Percentiles rank a stretch among this genome's conserved stretches.
phyloP scores from a whole-genome alignment of 164 flowering plant species.

The Kingdonia uniflora region DNA sequence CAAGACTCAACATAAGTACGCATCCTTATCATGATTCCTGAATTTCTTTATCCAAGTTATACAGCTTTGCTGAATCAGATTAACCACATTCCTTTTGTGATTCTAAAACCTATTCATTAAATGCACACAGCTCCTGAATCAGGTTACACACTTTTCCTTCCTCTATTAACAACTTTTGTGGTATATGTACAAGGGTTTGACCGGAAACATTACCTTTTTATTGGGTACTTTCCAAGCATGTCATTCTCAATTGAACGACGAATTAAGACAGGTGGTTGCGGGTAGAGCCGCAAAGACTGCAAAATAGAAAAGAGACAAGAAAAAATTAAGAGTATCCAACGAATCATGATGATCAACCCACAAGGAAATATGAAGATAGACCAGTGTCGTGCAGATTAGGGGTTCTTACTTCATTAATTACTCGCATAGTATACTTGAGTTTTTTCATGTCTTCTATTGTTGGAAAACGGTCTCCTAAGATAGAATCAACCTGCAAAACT shows the following conservation, averaged over 20 bases:
- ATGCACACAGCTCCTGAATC: no score
- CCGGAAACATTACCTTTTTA: constrained; percentile 31
- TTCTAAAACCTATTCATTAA: no score
- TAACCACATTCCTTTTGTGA: no score
- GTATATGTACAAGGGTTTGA: background rate
- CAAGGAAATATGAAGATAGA: no score
- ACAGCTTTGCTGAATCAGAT: no score
- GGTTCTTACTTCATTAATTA: constrained; percentile 74
- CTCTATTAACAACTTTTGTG: no score
- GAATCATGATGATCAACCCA: no score
- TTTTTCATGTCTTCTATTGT: constrained; percentile 90
- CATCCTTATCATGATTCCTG: no score
- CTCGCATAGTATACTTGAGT: constrained; percentile 83
- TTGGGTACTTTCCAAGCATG: constrained; percentile 69
- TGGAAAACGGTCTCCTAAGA: constrained; percentile 83
- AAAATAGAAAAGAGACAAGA: constrained; percentile 3
- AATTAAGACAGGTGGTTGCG: constrained; percentile 92
- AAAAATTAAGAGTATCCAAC: no score
- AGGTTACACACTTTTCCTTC: no score
- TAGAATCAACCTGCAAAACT: constrained; percentile 65
- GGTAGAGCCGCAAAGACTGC: constrained; percentile 90
- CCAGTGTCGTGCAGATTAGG: background rate
- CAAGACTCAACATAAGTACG: no score
- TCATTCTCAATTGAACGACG: constrained; percentile 85
- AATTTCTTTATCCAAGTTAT: no score